Evolutionary conservation across 2,329 filamentous ascomycete genomes (phyloP), one percentile per base, ranked within the genome.

Genomic region (Colletotrichum sp.): DNA sequence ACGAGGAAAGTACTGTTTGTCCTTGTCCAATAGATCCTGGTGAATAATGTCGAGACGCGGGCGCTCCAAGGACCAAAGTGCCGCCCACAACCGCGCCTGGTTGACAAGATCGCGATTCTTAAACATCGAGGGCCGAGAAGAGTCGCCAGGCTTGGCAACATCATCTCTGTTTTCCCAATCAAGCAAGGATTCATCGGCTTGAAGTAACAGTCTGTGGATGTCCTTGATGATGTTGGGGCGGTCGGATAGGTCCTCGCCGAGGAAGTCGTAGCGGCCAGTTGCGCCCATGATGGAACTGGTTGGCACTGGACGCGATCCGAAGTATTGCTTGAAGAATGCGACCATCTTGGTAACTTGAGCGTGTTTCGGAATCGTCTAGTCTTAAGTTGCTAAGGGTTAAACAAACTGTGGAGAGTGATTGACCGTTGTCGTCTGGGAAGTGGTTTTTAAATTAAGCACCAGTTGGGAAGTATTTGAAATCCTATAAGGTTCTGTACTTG

Each of bases 241-340:
- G 16, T 4, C 1, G 16, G 38, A 43, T 1, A n/a, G 2, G 38
- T 43, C 16, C 0, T n/a, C 16, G 8, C 1, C 38, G 38, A 43
- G 38, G 38, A 43, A 43, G 38, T 43, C 38, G 38, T 43, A 43
- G 16, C 38, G 16, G 3, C 38, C 18, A 9, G 38, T 43, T 43
- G 8, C 8, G 16, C 38, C 38, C 16, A 43, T 1, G 0, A 43
- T 43, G 38, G 16, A 43, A 43, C 16, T 43, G 18, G 38, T 43
- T 0, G 38, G 8, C 18, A 5, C 18, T 10, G 16, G 38, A n/a
- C 16, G 38, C 38, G 38, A 43, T 6, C 16, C 1, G 38, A 43
- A 1, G 38, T 43, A n/a, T 1, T n/a, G 38, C 38, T 43, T 43
- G 38, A n/a, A 43, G 16, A 43, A 43, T 43, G 16, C 38, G 38